Percentiles rank a stretch among this genome's conserved stretches.
Conservation (phyloP, 2,329 filamentous ascomycete genomes). For the Aspergillus sp. region DNA sequence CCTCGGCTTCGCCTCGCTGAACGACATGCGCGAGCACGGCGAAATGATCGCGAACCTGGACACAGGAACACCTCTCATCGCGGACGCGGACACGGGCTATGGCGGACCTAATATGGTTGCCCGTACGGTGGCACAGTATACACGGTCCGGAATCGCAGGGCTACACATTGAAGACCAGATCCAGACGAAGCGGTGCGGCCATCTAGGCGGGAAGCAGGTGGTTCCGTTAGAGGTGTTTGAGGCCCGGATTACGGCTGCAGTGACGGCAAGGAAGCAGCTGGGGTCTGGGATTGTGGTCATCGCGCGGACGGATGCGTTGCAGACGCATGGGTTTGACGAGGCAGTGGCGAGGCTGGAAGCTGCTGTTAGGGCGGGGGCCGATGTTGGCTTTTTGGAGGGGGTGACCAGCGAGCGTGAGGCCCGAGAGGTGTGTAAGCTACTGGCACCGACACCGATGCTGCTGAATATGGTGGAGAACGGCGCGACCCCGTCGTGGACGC, state of each 20-base stretch:
- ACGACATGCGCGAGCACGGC: conserved; percentile 65
- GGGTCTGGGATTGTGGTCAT: conserved; percentile 45
- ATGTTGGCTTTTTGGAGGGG: conserved; percentile 44
- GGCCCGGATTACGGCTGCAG: conserved; percentile 38
- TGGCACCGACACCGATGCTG: conserved; percentile 41
- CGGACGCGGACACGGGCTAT: conserved; percentile 56
- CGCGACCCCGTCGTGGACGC: conserved; percentile 37
- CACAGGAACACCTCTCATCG: conserved; percentile 58
- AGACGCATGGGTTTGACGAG: conserved; percentile 42
- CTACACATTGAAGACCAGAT: conserved; percentile 61
- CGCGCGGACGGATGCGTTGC: conserved; percentile 42
- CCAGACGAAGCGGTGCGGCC: conserved; percentile 42
- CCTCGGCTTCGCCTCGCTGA: conserved; percentile 60
- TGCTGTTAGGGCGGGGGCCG: conserved; percentile 39
- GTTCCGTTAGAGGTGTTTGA: conserved; percentile 36
- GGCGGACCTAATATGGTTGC: conserved; percentile 49
- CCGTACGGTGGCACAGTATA: conserved; percentile 51
- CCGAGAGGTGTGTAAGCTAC: conserved; percentile 33
- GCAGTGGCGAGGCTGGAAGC: conserved; percentile 39
- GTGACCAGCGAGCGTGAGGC: conserved; percentile 40
- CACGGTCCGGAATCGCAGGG: conserved; percentile 54
- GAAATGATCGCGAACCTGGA: conserved; percentile 64
- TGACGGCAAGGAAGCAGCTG: conserved; percentile 32
- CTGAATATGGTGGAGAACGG: conserved; percentile 48
- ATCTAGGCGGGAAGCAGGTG: conserved; percentile 41